phyloP scores from a whole-genome alignment of 805 yeast species.

The Kuraishia floccosa region DNA sequence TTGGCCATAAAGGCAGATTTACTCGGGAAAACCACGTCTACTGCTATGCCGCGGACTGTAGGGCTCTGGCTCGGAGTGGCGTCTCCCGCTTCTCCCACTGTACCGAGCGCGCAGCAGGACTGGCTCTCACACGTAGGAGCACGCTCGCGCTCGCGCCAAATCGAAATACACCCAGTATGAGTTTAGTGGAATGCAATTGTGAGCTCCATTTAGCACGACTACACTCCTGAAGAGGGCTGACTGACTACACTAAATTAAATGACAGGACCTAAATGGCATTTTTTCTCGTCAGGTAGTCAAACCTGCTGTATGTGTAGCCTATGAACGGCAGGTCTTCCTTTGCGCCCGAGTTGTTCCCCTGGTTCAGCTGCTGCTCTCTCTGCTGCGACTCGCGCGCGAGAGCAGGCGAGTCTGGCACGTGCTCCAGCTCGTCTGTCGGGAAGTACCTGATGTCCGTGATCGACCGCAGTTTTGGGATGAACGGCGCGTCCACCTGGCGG shows the following conservation, averaged over 20 bases:
- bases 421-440: slow-evolving; percentile 95
- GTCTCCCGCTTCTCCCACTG: too few species aligned
- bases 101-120: too few species aligned
- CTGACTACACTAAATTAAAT: too few species aligned
- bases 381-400: slow-evolving; percentile 56
- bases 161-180: too few species aligned
- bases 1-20: slow-evolving; percentile 21
- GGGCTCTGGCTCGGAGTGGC: too few species aligned
- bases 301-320: slow-evolving; percentile 93
- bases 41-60: too few species aligned
- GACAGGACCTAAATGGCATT: slow-evolving; percentile 34
- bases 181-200: too few species aligned
- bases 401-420: slow-evolving; percentile 85
- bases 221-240: too few species aligned
- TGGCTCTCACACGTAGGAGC: too few species aligned
- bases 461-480: slow-evolving; percentile 82
- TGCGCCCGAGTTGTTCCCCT: slow-evolving; percentile 28
- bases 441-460: slow-evolving; percentile 95
- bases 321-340: slow-evolving; percentile 93
- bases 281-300: slow-evolving; percentile 80
- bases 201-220: too few species aligned
- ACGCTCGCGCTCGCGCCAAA: too few species aligned
- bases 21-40: too few species aligned
- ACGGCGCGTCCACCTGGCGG: slow-evolving; percentile 83
- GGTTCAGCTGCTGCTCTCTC: slow-evolving; percentile 37